Evolutionary conservation across 805 yeast species (phyloP).

Genomic region (Komagataella kurtzmanii): DNA sequence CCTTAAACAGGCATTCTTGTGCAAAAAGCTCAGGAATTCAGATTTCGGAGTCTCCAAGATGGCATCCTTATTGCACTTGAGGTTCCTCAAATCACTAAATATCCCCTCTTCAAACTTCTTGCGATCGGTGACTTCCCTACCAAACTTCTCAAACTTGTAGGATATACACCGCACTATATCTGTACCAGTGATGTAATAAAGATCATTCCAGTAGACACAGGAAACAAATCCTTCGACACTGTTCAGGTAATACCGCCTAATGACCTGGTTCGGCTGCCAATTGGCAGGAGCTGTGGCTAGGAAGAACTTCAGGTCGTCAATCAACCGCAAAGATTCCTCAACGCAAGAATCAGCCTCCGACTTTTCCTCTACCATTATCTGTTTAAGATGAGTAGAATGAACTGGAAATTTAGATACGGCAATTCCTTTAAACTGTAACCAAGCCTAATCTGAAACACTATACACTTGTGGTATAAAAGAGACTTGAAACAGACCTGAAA

Average conservation of each 20-base stretch:
- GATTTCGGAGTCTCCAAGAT: constrained; percentile 80
- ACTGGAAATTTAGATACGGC: neutral
- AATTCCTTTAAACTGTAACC: neutral
- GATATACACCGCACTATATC: constrained; percentile 90
- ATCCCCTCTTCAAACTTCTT: constrained; percentile 96
- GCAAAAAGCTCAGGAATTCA: constrained; percentile 68
- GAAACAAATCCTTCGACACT: constrained; percentile 87
- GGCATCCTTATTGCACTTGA: constrained; percentile 82
- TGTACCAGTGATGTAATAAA: constrained; percentile 88
- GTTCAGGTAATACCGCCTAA: constrained; percentile 73
- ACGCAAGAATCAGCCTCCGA: constrained; percentile 6
- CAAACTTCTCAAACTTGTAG: constrained; percentile 81
- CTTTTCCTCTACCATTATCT: neutral
- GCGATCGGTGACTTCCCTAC: constrained; percentile 70
- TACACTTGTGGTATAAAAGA: neutral
- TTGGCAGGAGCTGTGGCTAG: constrained; percentile 89
- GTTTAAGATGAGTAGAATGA: neutral
- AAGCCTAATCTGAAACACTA: neutral
- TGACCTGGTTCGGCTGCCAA: constrained; percentile 83
- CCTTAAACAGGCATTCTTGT: constrained; percentile 74
- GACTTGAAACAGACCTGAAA: neutral
- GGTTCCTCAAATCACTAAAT: constrained; percentile 76
- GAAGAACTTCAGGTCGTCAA: constrained; percentile 75
- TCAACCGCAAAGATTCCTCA: constrained; percentile 44
- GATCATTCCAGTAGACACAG: constrained; percentile 84